Percentiles rank a stretch among this genome's conserved stretches.
Evolutionary conservation across 108 stramenopile genomes (phyloP).

Genomic region (Cyclotella kingstonii): DNA sequence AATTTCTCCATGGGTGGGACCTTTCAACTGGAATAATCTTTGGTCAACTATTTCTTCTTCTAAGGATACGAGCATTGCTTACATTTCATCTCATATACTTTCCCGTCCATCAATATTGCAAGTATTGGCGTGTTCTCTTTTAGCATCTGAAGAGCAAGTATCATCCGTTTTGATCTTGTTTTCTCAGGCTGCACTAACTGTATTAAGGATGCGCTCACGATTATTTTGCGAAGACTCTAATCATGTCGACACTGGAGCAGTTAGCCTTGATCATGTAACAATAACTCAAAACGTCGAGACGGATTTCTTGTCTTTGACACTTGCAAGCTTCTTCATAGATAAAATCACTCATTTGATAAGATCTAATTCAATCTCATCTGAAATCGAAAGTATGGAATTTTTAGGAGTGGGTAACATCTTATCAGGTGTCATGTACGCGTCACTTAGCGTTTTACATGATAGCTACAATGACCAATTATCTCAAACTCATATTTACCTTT

Average conservation of each 20-base stretch:
- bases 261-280: too few species aligned
- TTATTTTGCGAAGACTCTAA: background rate
- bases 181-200: slow-evolving; percentile 14
- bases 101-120: slow-evolving; percentile 42
- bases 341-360: slow-evolving; percentile 24
- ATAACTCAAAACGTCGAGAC: too few species aligned
- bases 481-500: slow-evolving; percentile 3
- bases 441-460: background rate
- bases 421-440: slow-evolving; percentile 2
- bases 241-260: background rate
- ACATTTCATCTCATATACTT: slow-evolving; percentile 2
- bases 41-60: slow-evolving; percentile 37
- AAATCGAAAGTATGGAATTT: background rate
- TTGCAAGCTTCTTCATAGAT: slow-evolving; percentile 38
- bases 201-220: slow-evolving; percentile 16
- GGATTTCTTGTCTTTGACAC: slow-evolving; percentile 2
- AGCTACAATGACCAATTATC: background rate
- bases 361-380: background rate
- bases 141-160: slow-evolving; percentile 21
- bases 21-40: slow-evolving; percentile 29
- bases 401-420: slow-evolving; percentile 1
- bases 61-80: slow-evolving; percentile 5
- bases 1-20: background rate
- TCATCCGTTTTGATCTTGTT: slow-evolving; percentile 25
- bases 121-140: slow-evolving; percentile 29